These are phyloP conservation scores for Penicillium corylophilum DNA, from an alignment of 2,329 filamentous ascomycete genomes.

Conservation along the genomic window DNA sequence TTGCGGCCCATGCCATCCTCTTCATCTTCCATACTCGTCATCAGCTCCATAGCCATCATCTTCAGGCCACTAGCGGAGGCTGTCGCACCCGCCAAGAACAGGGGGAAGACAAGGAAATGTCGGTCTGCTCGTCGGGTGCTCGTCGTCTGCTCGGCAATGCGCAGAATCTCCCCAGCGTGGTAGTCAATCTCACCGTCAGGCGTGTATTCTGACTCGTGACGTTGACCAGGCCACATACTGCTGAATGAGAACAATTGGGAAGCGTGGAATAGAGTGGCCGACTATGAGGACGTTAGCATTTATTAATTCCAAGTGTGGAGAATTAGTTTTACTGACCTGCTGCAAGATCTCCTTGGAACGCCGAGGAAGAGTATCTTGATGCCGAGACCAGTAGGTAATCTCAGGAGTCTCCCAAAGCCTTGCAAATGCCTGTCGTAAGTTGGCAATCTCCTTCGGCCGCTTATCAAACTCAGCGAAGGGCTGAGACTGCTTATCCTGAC, in stretches of 20 bases:
- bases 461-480: conserved; percentile 22
- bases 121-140: conserved; percentile 41
- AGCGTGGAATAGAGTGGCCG: conserved; percentile 49
- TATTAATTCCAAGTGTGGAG: background rate
- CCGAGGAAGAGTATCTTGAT: conserved; percentile 38
- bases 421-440: conserved; percentile 38
- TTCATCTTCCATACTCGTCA: conserved; percentile 49
- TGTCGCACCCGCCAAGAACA: conserved; percentile 54
- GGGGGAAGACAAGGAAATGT: conserved; percentile 52
- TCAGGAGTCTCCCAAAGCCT: conserved; percentile 41
- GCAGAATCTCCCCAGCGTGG: conserved; percentile 47
- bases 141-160: conserved; percentile 44
- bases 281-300: conserved; percentile 8
- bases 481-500: conserved; percentile 33
- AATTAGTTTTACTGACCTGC: conserved; percentile 37
- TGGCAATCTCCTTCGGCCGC: conserved; percentile 35
- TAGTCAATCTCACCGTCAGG: conserved; percentile 45
- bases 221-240: conserved; percentile 53
- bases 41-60: conserved; percentile 48
- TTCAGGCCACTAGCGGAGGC: conserved; percentile 45
- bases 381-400: conserved; percentile 36
- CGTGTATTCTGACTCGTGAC: conserved; percentile 38
- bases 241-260: conserved; percentile 55
- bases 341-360: conserved; percentile 42
- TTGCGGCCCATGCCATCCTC: conserved; percentile 49